Evolutionary conservation across 352 stramenopile species (phyloP).

Genomic region (Phytopythium delawarense): DNA sequence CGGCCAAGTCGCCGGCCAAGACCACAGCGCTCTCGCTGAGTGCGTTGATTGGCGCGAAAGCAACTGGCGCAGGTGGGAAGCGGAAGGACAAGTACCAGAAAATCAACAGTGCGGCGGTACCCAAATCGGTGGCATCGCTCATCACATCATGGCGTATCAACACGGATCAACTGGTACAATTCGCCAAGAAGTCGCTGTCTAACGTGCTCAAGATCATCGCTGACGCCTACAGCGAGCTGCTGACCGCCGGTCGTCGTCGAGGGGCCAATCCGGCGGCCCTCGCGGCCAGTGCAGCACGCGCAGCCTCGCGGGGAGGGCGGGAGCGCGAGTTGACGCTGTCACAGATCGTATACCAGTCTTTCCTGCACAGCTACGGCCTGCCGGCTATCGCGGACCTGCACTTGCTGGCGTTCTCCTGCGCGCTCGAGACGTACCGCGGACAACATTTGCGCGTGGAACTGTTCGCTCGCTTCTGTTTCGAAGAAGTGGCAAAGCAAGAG

Average conservation of each 20-base stretch:
- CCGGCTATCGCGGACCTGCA: slow-evolving; percentile 80
- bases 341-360: slow-evolving; percentile 79
- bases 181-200: slow-evolving; percentile 66
- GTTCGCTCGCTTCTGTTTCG: slow-evolving; percentile 74
- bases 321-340: slow-evolving; percentile 43
- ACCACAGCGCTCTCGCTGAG: slow-evolving; percentile 40
- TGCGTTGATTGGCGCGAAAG: slow-evolving; percentile 37
- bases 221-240: slow-evolving; percentile 70
- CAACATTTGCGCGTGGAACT: slow-evolving; percentile 73
- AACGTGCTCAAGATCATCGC: slow-evolving; percentile 66
- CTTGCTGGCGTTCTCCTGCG: slow-evolving; percentile 65
- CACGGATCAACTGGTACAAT: slow-evolving; percentile 72
- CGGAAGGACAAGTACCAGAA: slow-evolving; percentile 74
- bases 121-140: slow-evolving; percentile 47
- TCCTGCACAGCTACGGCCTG: slow-evolving; percentile 76
- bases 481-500: slow-evolving; percentile 52
- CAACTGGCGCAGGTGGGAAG: slow-evolving; percentile 6
- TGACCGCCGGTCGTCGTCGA: slow-evolving; percentile 55
- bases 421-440: slow-evolving; percentile 54
- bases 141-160: slow-evolving; percentile 86
- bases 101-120: slow-evolving; percentile 64
- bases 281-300: slow-evolving; percentile 6
- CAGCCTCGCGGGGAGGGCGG: slow-evolving; percentile 15
- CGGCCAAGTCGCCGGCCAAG: slow-evolving; percentile 11
- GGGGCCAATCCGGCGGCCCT: slow-evolving; percentile 4